Percentiles rank a stretch among this genome's conserved stretches.
Conservation (phyloP, 2,329 filamentous ascomycete species). For the Neonectria sp. region DNA sequence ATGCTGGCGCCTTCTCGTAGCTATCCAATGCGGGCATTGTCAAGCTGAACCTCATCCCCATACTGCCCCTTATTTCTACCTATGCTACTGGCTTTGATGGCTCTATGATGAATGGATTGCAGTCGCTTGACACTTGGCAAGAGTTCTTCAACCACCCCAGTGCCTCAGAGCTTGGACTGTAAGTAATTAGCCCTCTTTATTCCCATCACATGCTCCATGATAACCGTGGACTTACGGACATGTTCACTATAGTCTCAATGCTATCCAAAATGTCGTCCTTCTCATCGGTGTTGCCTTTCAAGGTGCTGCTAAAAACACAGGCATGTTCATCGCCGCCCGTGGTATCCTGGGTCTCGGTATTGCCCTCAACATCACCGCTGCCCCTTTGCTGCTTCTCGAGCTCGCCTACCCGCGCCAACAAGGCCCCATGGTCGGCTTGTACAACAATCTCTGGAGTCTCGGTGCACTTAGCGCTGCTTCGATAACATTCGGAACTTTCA, state of each 20-base stretch:
- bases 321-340: conserved; percentile 31
- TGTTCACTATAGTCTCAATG: conserved; percentile 25
- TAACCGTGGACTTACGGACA: background rate
- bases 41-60: conserved; percentile 20
- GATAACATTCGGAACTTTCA: conserved; percentile 32
- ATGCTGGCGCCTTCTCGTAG: conserved; percentile 12
- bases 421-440: conserved; percentile 36
- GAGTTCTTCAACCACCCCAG: conserved; percentile 10
- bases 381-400: conserved; percentile 32
- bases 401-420: conserved; percentile 38
- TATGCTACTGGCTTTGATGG: conserved; percentile 37
- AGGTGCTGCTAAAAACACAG: conserved; percentile 14
- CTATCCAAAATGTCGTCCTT: conserved; percentile 37
- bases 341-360: conserved; percentile 37
- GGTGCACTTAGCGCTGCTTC: conserved; percentile 34
- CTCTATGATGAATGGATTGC: conserved; percentile 33
- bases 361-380: conserved; percentile 34
- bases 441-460: conserved; percentile 37
- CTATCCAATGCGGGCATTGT: conserved; percentile 18
- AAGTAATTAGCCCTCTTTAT: background rate
- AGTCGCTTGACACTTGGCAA: conserved; percentile 11
- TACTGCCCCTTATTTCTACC: conserved; percentile 18
- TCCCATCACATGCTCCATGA: background rate
- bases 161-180: conserved; percentile 19
- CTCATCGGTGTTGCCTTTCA: conserved; percentile 29